Base-by-base conservation (phyloP, 495 filamentous ascomycete genomes). In the Amphirosellinia nigrospora region DNA sequence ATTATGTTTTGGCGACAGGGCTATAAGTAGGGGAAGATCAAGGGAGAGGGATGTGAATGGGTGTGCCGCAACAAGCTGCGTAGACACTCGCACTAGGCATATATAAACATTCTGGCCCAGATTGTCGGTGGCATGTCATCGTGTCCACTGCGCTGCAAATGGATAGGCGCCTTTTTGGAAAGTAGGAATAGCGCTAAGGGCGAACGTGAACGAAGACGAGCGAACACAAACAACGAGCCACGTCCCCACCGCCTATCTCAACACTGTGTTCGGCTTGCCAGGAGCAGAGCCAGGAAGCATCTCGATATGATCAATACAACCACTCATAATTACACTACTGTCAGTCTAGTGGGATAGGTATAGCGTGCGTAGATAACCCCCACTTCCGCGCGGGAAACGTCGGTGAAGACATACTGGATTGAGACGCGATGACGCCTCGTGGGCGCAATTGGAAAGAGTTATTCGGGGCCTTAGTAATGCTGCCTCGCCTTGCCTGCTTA, bases 91-190 rank as follows among this genome's bases (percentile, higher is more conserved):
- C 10, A 11, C 46, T 23, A 53, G 50, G 16, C 50, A 13, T 53
- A 53, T 53, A 53, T 53, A 53, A 58, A 58, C 16, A 36, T 19
- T 58, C 21, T 43, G 32, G 56, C 53, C 66, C 56, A 62, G 56
- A 28, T 10, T 39, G 9, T 8, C 50, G 3, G 45, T 13, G 66
- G 30, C 66, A 53, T 61, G 19, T 53, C 28, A 59, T 52, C 45
- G 56, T 69, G 66, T 62, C 66, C 66, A 69, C 66, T 41, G 41
- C 55, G 16, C 63, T 59, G 65, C 38, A 67, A 67, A 59, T 30
- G 65, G 65, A 67, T 48, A 64, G 61, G 61, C 30, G 41, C 19
- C 16, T 8, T 36, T 48, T 21, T 21, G 23, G 26, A 8, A 62
- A 32, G 61, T 23, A 36, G 21, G 19, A 50, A 36, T 61, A 68